These are phyloP conservation scores for Goffeauzyma gilvescens DNA, from an alignment of 768 basidiomycete species.

Conservation along the genomic window DNA sequence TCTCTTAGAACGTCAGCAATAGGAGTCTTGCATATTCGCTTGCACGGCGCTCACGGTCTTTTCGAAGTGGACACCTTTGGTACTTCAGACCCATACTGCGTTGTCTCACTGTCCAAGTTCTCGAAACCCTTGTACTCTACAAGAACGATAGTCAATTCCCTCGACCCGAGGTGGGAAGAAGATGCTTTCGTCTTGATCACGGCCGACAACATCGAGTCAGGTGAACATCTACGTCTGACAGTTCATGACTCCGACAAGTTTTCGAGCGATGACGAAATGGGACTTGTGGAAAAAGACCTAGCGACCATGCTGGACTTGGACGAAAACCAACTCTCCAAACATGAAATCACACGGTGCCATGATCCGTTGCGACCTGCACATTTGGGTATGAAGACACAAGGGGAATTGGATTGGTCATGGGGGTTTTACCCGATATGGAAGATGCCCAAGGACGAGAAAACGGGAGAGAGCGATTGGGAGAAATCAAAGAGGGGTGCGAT, in stretches of 20 bases:
- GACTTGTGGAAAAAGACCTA: constrained; percentile 28
- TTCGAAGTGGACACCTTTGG: constrained; percentile 28
- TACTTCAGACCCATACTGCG: constrained; percentile 30
- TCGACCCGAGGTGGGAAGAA: constrained; percentile 31
- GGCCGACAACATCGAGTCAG: constrained; percentile 26
- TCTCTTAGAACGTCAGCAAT: constrained; percentile 21
- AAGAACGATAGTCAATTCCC: constrained; percentile 26
- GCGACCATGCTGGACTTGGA: constrained; percentile 18
- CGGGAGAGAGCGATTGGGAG: constrained; percentile 4
- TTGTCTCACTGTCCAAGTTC: constrained; percentile 25
- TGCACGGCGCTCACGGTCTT: constrained; percentile 24
- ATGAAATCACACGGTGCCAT: constrained; percentile 7
- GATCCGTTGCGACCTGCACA: constrained; percentile 16
- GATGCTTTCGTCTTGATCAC: constrained; percentile 28
- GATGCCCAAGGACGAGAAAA: constrained; percentile 17
- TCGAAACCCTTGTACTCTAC: constrained; percentile 29
- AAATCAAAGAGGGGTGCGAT: constrained; percentile 7
- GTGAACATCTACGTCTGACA: constrained; percentile 24
- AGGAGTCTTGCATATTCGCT: constrained; percentile 27
- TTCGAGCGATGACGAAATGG: constrained; percentile 29
- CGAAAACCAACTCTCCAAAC: not conserved
- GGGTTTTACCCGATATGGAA: constrained; percentile 29
- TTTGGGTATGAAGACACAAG: constrained; percentile 19
- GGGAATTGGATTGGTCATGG: constrained; percentile 23
- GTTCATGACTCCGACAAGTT: constrained; percentile 29